Conservation (phyloP, 192 early-diverging fungal genomes). For the Coemansia sp. region DNA sequence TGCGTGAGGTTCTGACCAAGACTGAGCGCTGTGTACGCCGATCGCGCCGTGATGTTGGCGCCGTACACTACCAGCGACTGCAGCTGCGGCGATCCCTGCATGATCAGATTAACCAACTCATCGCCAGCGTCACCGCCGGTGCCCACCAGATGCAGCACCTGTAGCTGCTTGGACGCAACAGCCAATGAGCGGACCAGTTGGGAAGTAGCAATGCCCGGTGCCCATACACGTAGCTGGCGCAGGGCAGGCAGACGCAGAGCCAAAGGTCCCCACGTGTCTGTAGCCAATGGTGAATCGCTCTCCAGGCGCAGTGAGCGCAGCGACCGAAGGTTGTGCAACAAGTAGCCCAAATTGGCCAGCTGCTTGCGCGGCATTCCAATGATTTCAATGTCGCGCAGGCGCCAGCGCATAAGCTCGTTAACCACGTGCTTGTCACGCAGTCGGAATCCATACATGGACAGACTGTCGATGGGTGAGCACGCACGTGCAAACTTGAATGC, state of each 20-base stretch:
- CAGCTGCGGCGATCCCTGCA: constrained; percentile 16
- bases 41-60: constrained; percentile 25
- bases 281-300: constrained; percentile 34
- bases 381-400: constrained; percentile 42
- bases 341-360: constrained; percentile 36
- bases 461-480: constrained; percentile 43
- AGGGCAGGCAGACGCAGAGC: constrained; percentile 27
- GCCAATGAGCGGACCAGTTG: constrained; percentile 20
- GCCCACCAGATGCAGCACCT: constrained; percentile 36
- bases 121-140: constrained; percentile 25
- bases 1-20: constrained; percentile 15
- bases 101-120: constrained; percentile 22
- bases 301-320: constrained; percentile 40
- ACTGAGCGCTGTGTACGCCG: constrained; percentile 14
- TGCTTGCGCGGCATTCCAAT: constrained; percentile 49
- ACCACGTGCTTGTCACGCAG: constrained; percentile 46
- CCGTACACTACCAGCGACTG: constrained; percentile 44
- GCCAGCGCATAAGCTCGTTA: constrained; percentile 50
- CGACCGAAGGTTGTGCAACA: constrained; percentile 31
- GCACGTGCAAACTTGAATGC: constrained; percentile 43
- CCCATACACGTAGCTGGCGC: constrained; percentile 42
- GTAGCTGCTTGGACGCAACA: constrained; percentile 14
- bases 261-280: constrained; percentile 38
- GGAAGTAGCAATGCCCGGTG: constrained; percentile 23
- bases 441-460: constrained; percentile 47